phyloP scores from a whole-genome alignment of 495 filamentous ascomycete genomes.

The Xylaria acuta region DNA sequence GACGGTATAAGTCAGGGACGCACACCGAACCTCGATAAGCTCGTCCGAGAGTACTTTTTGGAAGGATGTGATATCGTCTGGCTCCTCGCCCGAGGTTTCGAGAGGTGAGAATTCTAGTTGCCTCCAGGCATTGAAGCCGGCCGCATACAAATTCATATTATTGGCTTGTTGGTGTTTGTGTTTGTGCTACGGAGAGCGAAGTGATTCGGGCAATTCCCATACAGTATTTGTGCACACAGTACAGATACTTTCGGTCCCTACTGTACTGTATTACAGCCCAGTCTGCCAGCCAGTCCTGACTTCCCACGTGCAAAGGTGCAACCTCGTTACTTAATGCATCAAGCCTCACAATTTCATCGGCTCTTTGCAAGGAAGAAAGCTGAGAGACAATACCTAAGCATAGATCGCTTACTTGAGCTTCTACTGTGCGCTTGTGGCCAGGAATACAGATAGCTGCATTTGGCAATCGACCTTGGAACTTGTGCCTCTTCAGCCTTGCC shows the following conservation, averaged over 20 bases:
- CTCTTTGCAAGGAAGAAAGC: background rate
- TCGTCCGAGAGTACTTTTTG: conserved; percentile 44
- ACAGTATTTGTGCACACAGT: background rate
- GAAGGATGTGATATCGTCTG: conserved; percentile 49
- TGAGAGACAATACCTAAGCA: background rate
- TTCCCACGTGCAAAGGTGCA: background rate
- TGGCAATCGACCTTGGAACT: background rate
- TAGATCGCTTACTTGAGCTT: background rate
- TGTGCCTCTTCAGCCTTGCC: background rate
- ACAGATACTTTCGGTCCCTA: background rate
- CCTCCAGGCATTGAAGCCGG: conserved; percentile 60
- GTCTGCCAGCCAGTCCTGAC: background rate
- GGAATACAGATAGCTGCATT: background rate
- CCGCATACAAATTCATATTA: conserved; percentile 54
- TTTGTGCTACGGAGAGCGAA: conserved; percentile 8
- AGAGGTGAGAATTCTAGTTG: conserved; percentile 47
- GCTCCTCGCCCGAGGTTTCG: conserved; percentile 34
- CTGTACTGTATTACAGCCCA: background rate
- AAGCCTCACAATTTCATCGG: background rate
- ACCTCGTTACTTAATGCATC: background rate
- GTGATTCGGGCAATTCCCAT: background rate
- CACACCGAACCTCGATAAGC: conserved; percentile 35
- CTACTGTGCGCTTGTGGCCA: background rate
- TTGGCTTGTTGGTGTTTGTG: background rate
- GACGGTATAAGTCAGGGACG: conserved; percentile 46